Base-by-base conservation (phyloP, 768 basidiomycete species). In the Rhizopogon vinicolor region DNA sequence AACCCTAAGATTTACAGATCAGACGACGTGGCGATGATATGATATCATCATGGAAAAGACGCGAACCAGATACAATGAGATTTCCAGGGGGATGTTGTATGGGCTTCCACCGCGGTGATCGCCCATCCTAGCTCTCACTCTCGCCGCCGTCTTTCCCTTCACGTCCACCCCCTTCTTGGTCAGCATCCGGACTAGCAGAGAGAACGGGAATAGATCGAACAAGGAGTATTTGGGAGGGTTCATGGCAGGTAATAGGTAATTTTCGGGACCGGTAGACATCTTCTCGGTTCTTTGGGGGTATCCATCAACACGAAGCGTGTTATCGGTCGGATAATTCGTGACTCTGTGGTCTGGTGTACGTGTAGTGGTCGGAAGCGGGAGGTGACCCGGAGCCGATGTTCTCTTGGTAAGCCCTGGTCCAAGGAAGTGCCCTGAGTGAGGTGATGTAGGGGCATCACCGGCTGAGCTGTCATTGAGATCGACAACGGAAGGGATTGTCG, bases 201-300 rank as follows among this genome's bases (percentile, higher is more conserved):
- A 86, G 67, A 89, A 85, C 16, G 87, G 86, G 70, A 86, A 88
- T 7, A 87, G 57, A 63, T 88, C 86, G 55, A 86, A 80, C 39
- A 84, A 37, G 52, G 78, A 73, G 60, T 80, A 84, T 63, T 78
- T 78, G 1, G 86, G 85, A 3, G 87, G 85, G 65, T 76, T 75
- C 43, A 69, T 69, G 3, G 81, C 76, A 4, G 87, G 85, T 13
- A 80, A 63, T 25, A 87, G 69, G 56, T 72, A 73, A 19, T 60
- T 63, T 52, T 83, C 80, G 14, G 59, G 18, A 40, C 54, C 56
- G 5, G 66, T 61, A 22, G 62, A 53, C 3, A 40, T 18, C 37
- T 57, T 57, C 18, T 59, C 57, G 18, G 40, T 33, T 5, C 7
- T 41, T 22, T 44, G 44, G 40, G 58, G 46, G 19, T 29, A 40